These are phyloP conservation scores for Pyrus pyrifolia DNA, from an alignment of 306 rosid genomes.

Conservation along the genomic window DNA sequence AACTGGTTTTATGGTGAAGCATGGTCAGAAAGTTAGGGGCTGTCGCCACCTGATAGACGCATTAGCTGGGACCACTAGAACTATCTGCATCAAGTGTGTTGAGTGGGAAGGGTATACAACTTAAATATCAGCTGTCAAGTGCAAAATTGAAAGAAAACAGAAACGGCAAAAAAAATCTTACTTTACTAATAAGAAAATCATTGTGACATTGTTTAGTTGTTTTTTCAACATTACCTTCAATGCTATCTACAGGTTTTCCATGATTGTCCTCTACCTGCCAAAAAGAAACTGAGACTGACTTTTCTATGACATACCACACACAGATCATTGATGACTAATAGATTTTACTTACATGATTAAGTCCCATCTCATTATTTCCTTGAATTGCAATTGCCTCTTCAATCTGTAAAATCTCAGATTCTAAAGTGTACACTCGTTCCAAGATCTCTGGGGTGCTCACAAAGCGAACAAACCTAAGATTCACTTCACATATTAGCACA, in stretches of 20 bases:
- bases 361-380: constrained; percentile 62
- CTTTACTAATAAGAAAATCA: not conserved
- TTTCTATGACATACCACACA: not conserved
- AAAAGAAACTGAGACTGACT: constrained; percentile 18
- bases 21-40: not conserved
- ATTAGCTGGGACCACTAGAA: not conserved
- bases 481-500: constrained; percentile 16
- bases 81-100: not conserved
- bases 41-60: not conserved
- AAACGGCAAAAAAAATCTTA: not conserved
- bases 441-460: constrained; percentile 91
- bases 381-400: constrained; percentile 92
- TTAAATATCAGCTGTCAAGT: not conserved
- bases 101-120: not conserved
- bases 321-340: constrained; percentile 2
- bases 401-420: constrained; percentile 87
- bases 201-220: not conserved
- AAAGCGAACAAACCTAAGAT: constrained; percentile 89
- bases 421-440: constrained; percentile 81
- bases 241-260: constrained; percentile 50
- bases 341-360: constrained; percentile 48
- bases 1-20: not conserved
- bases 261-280: constrained; percentile 69
- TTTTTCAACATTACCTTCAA: constrained; percentile 47
- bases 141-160: not conserved